Conservation (phyloP, 2,329 filamentous ascomycete species). For the Aspergillus unguis region DNA sequence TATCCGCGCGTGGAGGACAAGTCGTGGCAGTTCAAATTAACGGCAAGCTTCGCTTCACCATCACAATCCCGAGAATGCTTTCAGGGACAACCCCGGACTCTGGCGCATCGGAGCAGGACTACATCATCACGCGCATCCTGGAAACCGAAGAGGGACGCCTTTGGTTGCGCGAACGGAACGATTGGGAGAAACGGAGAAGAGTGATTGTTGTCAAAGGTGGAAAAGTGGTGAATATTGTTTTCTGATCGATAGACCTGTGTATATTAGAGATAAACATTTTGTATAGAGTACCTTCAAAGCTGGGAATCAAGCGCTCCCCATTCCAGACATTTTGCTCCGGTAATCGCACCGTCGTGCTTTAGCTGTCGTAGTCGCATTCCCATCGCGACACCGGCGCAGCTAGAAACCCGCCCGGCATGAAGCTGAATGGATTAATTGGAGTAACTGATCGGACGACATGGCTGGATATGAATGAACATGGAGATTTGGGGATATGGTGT, state of each 20-base stretch:
- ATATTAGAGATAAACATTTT: conserved; percentile 2
- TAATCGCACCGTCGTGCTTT: neutral
- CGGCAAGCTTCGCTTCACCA: conserved; percentile 68
- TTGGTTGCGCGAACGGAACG: conserved; percentile 52
- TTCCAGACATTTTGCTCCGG: neutral
- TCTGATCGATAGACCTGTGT: conserved; percentile 26
- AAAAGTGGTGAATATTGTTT: conserved; percentile 72
- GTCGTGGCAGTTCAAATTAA: conserved; percentile 69
- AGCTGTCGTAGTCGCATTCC: no score
- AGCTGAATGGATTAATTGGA: no score
- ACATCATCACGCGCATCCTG: conserved; percentile 61
- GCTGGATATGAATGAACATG: neutral
- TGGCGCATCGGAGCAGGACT: conserved; percentile 48
- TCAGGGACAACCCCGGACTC: conserved; percentile 32
- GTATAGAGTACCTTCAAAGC: neutral
- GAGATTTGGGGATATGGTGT: neutral
- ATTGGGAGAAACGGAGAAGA: conserved; percentile 56
- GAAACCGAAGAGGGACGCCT: conserved; percentile 58
- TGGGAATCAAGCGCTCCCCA: neutral
- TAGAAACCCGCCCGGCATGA: no score
- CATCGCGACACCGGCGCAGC: no score
- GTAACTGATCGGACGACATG: neutral
- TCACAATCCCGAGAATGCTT: conserved; percentile 59
- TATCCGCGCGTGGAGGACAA: conserved; percentile 50
- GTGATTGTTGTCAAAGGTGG: conserved; percentile 66